phyloP scores from a whole-genome alignment of 106 monocot species.

The Xerophyta viscosa region DNA sequence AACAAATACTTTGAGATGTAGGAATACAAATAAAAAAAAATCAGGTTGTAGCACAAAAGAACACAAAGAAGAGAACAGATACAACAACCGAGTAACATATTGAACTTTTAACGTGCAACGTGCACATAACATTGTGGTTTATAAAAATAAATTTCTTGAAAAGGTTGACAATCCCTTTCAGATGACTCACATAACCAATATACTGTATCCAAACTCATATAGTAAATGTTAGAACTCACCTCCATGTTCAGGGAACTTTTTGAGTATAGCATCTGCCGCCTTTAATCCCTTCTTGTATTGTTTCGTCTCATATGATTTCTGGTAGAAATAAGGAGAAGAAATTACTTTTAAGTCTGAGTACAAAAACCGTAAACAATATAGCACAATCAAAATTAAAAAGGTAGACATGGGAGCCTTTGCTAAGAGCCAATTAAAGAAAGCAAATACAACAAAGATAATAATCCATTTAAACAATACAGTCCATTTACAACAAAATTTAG shows the following conservation, averaged over 20 bases:
- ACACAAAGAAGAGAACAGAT: neutral
- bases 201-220: neutral
- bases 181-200: neutral
- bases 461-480: too few species aligned
- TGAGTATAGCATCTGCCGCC: slow-evolving; percentile 92
- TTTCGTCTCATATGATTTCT: slow-evolving; percentile 99
- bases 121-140: neutral
- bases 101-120: neutral
- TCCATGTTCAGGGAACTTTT: slow-evolving; percentile 95
- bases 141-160: neutral
- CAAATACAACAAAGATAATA: too few species aligned
- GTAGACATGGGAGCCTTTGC: too few species aligned
- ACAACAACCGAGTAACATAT: neutral
- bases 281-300: slow-evolving; percentile 97
- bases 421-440: too few species aligned
- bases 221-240: slow-evolving; percentile 28
- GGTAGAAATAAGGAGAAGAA: neutral
- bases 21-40: too few species aligned
- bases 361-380: neutral
- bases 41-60: neutral
- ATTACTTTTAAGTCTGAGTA: neutral
- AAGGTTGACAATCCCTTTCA: too few species aligned
- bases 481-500: too few species aligned
- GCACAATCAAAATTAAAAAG: neutral
- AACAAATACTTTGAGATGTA: too few species aligned